Conservation (phyloP, 331 rosid species). For the Rhamnella rubrinervis region DNA sequence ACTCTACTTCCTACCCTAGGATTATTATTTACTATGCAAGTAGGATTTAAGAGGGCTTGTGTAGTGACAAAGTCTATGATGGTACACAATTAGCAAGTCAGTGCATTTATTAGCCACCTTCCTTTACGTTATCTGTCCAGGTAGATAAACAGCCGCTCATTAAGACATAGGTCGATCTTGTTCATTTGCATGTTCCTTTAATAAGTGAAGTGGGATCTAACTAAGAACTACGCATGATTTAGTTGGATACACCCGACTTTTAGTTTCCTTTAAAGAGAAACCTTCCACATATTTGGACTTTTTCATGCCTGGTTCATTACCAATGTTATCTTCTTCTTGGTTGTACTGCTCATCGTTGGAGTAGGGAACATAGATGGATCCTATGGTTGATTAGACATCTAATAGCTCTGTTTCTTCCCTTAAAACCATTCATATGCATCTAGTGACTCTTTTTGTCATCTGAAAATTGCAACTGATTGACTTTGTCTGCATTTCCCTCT, state of each 20-base stretch:
- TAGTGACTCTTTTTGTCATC: background rate
- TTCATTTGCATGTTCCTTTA: background rate
- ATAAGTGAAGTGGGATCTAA: background rate
- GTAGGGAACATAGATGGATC: background rate
- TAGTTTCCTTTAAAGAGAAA: too few species aligned
- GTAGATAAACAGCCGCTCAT: background rate
- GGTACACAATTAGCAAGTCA: background rate
- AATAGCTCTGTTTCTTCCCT: background rate
- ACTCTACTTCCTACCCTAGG: too few species aligned
- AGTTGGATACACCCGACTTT: too few species aligned
- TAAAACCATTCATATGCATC: background rate
- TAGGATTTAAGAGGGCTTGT: background rate
- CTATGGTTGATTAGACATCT: background rate
- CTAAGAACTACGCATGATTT: too few species aligned
- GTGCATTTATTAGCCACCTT: background rate
- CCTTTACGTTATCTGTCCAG: background rate
- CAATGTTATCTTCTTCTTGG: too few species aligned
- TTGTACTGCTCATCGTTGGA: background rate
- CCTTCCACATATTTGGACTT: too few species aligned
- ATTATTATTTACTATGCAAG: too few species aligned
- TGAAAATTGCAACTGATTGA: too few species aligned
- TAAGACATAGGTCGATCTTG: background rate
- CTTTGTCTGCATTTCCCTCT: background rate
- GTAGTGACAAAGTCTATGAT: background rate
- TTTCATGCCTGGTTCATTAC: too few species aligned